Conservation (phyloP, 2,329 filamentous ascomycete genomes). For the Aureobasidium sp. region DNA sequence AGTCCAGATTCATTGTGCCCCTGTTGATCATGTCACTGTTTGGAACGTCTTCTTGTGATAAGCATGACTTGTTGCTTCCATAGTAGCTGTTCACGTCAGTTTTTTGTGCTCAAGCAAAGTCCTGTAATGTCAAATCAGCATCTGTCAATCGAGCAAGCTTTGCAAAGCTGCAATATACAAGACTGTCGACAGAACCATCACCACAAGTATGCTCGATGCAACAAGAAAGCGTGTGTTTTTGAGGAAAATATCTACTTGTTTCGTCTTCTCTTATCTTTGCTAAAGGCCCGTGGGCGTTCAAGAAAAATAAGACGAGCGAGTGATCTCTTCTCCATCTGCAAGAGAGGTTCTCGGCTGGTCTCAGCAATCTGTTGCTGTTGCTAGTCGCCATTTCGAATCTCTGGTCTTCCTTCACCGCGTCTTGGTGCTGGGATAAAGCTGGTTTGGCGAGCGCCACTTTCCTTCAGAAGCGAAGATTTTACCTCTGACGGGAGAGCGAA, state of each 20-base stretch:
- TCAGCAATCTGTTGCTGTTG: neutral
- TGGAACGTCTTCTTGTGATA: neutral
- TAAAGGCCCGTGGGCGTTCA: neutral
- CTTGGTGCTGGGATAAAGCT: neutral
- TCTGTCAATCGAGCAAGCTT: neutral
- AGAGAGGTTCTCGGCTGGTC: neutral
- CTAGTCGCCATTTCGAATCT: neutral
- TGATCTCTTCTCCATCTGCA: neutral
- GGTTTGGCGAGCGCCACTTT: neutral
- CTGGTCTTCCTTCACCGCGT: neutral
- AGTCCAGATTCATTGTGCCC: neutral
- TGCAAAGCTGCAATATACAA: neutral
- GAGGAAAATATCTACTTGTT: neutral
- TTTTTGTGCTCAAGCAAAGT: no score
- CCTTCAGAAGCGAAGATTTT: neutral
- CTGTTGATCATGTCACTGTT: neutral
- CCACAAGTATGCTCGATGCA: neutral
- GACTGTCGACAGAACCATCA: neutral
- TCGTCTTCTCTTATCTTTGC: neutral
- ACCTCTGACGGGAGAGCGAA: neutral
- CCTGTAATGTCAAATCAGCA: neutral
- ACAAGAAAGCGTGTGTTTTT: neutral
- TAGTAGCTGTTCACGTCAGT: neutral
- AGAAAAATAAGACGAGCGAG: neutral
- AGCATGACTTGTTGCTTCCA: no score